A percentile compares a stretch with the other conserved stretches of the same genome.
Conservation (phyloP, 805 yeast genomes). For the Candida odintsovae region DNA sequence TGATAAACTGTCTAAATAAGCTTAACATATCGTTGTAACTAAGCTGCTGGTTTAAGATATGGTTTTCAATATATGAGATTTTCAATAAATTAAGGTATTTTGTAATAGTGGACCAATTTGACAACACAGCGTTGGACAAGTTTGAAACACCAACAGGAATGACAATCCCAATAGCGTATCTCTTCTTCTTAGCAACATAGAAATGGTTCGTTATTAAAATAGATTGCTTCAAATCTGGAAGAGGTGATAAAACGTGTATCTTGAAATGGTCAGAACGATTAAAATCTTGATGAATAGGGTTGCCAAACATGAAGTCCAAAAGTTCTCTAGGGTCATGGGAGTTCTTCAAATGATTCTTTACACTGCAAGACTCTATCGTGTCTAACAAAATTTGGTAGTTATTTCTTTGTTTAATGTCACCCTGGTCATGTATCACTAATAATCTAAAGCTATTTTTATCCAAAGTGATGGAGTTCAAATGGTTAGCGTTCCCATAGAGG, state of each 20-base stretch:
- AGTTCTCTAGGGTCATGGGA: slow-evolving; percentile 17
- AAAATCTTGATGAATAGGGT: slow-evolving; percentile 28
- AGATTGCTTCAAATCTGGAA: slow-evolving; percentile 23
- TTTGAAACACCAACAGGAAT: slow-evolving; percentile 20
- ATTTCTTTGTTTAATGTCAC: slow-evolving; percentile 29
- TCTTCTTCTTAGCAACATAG: slow-evolving; percentile 19
- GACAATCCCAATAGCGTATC: slow-evolving; percentile 31
- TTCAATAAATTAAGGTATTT: slow-evolving; percentile 27
- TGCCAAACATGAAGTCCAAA: slow-evolving; percentile 35
- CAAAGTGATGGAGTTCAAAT: slow-evolving; percentile 3
- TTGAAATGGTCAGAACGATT: slow-evolving; percentile 18
- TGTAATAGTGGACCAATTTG: slow-evolving; percentile 27
- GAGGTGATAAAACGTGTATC: slow-evolving; percentile 25
- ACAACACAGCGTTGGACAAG: slow-evolving; percentile 24
- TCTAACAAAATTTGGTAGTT: slow-evolving; percentile 30
- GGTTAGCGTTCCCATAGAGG: slow-evolving; percentile 20
- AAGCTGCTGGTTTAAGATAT: slow-evolving; percentile 1
- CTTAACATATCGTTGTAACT: slow-evolving; percentile 20
- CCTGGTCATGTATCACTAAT: slow-evolving; percentile 32
- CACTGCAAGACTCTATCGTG: slow-evolving; percentile 11
- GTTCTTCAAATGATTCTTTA: background rate
- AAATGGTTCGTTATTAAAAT: slow-evolving; percentile 30
- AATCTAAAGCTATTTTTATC: slow-evolving; percentile 25
- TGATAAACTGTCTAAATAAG: slow-evolving; percentile 26
- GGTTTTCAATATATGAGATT: slow-evolving; percentile 19